phyloP scores from a whole-genome alignment of 192 early-diverging fungal species.

The Coemansia reversa region DNA sequence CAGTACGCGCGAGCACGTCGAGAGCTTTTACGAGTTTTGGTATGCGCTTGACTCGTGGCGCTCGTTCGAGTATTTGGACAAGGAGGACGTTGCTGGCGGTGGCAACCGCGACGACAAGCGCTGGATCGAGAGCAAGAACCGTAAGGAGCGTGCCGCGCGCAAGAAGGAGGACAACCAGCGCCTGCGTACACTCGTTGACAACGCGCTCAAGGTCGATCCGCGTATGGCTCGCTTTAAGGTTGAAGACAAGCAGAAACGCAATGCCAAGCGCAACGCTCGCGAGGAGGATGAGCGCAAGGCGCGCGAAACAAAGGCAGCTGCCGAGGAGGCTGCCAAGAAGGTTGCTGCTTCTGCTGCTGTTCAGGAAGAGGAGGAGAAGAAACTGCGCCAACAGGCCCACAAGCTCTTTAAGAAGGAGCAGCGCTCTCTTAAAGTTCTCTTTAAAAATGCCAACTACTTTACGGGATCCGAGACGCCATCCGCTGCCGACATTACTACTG shows the following conservation, averaged over 20 bases:
- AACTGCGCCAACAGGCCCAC: conserved; percentile 85
- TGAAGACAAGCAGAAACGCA: conserved; percentile 85
- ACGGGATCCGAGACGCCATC: conserved; percentile 57
- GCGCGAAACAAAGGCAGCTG: conserved; percentile 54
- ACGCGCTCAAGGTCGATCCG: conserved; percentile 81
- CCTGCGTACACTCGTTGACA: conserved; percentile 80
- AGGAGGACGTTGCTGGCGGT: conserved; percentile 87
- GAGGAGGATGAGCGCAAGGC: conserved; percentile 63
- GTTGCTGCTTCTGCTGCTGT: conserved; percentile 60
- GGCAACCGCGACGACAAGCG: conserved; percentile 97
- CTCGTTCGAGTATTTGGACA: conserved; percentile 96
- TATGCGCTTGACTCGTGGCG: conserved; percentile 95
- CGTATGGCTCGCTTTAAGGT: conserved; percentile 87
- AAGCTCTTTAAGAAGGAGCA: conserved; percentile 89
- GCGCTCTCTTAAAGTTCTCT: conserved; percentile 78
- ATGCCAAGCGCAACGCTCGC: conserved; percentile 87
- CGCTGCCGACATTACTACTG: conserved; percentile 63
- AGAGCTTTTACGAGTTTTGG: conserved; percentile 84
- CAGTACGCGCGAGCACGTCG: conserved; percentile 64
- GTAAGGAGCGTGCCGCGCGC: conserved; percentile 79
- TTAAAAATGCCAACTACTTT: conserved; percentile 80
- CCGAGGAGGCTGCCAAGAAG: conserved; percentile 60
- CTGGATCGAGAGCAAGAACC: conserved; percentile 93
- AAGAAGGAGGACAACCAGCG: conserved; percentile 97
- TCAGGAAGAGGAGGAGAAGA: conserved; percentile 73